Conservation (phyloP, 805 yeast species). For the Saccharomycopsis olivae region DNA sequence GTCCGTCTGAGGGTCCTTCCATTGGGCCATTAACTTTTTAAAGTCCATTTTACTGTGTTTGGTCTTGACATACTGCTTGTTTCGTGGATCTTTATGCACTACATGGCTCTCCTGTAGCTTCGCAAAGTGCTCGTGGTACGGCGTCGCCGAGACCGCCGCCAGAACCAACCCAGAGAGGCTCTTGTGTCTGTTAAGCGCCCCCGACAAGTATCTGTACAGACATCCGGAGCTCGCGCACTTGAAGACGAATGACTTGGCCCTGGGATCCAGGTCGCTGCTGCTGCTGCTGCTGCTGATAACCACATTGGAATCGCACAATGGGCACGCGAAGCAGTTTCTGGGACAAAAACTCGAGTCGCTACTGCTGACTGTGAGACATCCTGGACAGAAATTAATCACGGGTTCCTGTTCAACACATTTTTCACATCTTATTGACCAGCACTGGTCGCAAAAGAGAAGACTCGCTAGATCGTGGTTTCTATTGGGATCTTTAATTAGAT, state of each 20-base stretch:
- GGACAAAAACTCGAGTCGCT: slow-evolving; percentile 20
- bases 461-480: slow-evolving; percentile 16
- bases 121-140: slow-evolving; percentile 9
- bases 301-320: slow-evolving; percentile 22
- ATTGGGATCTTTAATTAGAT: slow-evolving; percentile 17
- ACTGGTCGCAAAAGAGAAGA: slow-evolving; percentile 23
- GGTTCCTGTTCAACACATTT: slow-evolving; percentile 22
- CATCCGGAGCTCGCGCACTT: slow-evolving; percentile 26
- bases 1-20: not conserved
- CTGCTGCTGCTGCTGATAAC: slow-evolving; percentile 19
- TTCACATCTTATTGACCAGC: slow-evolving; percentile 23
- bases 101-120: slow-evolving; percentile 19
- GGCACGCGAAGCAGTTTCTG: slow-evolving; percentile 28
- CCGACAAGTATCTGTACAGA: slow-evolving; percentile 28
- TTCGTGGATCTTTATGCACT: not conserved
- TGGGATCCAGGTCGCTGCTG: slow-evolving; percentile 14
- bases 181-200: slow-evolving; percentile 31
- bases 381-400: slow-evolving; percentile 23
- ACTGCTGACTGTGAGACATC: slow-evolving; percentile 19
- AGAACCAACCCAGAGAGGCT: slow-evolving; percentile 26
- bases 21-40: not conserved
- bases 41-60: not conserved
- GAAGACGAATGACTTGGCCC: slow-evolving; percentile 28
- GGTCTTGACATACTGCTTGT: not conserved
- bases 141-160: slow-evolving; percentile 12